phyloP scores from a whole-genome alignment of 1,139 yeast species.

The Lodderomyces metapsilosis region DNA sequence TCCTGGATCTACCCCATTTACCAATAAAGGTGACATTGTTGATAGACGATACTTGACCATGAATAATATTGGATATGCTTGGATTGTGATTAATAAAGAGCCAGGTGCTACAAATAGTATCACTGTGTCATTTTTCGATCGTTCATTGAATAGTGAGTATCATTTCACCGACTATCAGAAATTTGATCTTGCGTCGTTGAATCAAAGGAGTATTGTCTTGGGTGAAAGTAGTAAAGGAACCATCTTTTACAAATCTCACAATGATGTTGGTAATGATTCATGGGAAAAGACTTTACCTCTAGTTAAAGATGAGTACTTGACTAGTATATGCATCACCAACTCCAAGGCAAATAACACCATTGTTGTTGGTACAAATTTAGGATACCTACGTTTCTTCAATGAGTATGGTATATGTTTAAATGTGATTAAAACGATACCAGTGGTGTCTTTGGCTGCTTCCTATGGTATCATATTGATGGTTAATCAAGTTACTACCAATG shows the following conservation, averaged over 20 bases:
- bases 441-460: constrained; percentile 39
- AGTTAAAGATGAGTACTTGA: constrained; percentile 32
- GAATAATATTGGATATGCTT: constrained; percentile 78
- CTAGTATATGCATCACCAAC: constrained; percentile 32
- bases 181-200: constrained; percentile 76
- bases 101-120: constrained; percentile 47
- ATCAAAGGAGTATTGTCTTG: constrained; percentile 62
- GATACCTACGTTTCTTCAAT: constrained; percentile 42
- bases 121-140: constrained; percentile 85
- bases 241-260: constrained; percentile 42
- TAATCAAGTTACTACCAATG: constrained; percentile 27
- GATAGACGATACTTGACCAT: constrained; percentile 75
- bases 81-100: constrained; percentile 59
- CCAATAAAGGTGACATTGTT: constrained; percentile 16
- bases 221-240: constrained; percentile 44
- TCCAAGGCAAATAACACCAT: constrained; percentile 29
- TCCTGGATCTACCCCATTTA: constrained; percentile 81
- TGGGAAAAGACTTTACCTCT: constrained; percentile 46
- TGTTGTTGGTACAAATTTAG: constrained; percentile 42
- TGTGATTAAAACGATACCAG: constrained; percentile 38
- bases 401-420: constrained; percentile 42
- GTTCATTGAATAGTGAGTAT: constrained; percentile 75
- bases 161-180: constrained; percentile 76
- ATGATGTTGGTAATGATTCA: constrained; percentile 35
- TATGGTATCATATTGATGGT: constrained; percentile 32